Base-by-base conservation (phyloP, 2,329 filamentous ascomycete species). In the Aspergillus unguis region DNA sequence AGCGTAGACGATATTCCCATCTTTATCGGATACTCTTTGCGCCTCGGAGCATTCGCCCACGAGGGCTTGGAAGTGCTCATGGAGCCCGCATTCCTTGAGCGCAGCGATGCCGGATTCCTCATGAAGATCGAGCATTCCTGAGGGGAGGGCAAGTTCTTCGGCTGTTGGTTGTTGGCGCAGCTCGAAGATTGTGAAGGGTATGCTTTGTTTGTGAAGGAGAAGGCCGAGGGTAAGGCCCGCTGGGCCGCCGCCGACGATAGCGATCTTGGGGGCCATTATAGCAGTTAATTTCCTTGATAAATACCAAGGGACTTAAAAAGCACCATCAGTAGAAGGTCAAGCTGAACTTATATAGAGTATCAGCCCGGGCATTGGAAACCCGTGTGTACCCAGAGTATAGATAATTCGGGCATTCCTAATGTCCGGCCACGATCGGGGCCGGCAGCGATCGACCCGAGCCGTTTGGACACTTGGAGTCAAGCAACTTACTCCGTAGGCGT, bases 111-210 rank as follows among this genome's bases (percentile, higher is more conserved):
- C 65, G 10, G 65, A 61, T 36, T 61, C 59, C 8, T 60, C 54
- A 42, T 67, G 65, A 11, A 68, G 54, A 47, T 68, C 65, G 8
- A 67, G 59, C 49, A 56, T 58, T 0, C 65, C 65, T 3, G 49
- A 58, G 6, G 43, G 44, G n/a, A 63, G 58, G 44, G 69, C 59
- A 8, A 50, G 26, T 1, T 50, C 48, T n/a, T 11, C 41, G 3
- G 29, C 10, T 23, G 48, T 44, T 6, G 48, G 48, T 27, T 69
- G 64, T n/a, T 62, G 60, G 44, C 58, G 58, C 4, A 48, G 53
- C 60, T 75, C 72, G 43, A 58, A 68, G 36, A 68, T 52, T 3
- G 56, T 63, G 35, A 56, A 60, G 43, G 55, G 47, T 10, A 67
- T 64, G 6, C 47, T 28, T 41, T 48, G 48, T 27, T 55, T 51